Conservation (phyloP, 2,329 filamentous ascomycete species). For the Aspergillus sp. region DNA sequence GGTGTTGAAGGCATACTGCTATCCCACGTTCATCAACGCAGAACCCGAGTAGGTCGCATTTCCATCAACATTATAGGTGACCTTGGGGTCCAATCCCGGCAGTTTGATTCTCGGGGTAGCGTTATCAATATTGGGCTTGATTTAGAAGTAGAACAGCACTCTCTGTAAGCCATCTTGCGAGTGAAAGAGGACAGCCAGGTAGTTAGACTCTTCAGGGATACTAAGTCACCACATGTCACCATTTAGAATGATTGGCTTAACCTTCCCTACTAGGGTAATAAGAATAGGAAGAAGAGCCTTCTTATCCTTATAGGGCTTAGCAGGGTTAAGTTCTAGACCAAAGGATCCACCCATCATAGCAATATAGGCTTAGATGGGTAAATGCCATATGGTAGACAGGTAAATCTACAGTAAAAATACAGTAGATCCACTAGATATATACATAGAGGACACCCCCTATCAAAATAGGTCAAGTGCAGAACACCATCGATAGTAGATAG, state of each 20-base stretch:
- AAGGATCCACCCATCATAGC: conserved; percentile 67
- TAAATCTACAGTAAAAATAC: no score
- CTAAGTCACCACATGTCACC: conserved; percentile 58
- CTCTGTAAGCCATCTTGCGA: conserved; percentile 46
- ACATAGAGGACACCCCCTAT: no score
- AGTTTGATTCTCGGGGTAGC: conserved; percentile 49
- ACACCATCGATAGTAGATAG: no score
- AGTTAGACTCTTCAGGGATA: conserved; percentile 56
- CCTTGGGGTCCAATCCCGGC: conserved; percentile 52
- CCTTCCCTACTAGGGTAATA: conserved; percentile 49
- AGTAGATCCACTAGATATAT: no score
- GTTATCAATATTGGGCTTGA: conserved; percentile 50
- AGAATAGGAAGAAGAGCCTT: conserved; percentile 49
- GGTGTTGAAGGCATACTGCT: no score
- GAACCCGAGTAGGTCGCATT: conserved; percentile 52
- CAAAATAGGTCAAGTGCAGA: no score
- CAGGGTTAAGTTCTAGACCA: conserved; percentile 59
- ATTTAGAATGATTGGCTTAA: conserved; percentile 56
- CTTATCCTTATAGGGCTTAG: conserved; percentile 48
- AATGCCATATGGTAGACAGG: no score
- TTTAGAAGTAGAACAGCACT: conserved; percentile 59
- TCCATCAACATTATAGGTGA: conserved; percentile 51
- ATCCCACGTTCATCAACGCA: conserved; percentile 59
- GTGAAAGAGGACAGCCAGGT: conserved; percentile 58
- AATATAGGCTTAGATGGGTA: no score